Evolutionary conservation across 345 rosid genomes (phyloP).

Genomic region (Nasturtium officinale): DNA sequence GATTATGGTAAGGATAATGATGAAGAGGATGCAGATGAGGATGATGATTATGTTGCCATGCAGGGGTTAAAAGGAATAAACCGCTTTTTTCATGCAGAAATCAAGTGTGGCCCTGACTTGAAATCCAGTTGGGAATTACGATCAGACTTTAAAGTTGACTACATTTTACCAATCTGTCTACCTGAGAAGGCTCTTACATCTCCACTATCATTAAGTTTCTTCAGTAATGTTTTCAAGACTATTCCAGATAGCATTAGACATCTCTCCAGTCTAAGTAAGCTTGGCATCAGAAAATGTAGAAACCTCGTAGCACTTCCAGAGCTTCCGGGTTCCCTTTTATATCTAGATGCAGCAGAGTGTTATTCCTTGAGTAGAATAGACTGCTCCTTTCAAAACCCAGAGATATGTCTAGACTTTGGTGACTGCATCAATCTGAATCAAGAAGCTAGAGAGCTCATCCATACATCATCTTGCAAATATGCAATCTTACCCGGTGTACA

Average conservation of each 20-base stretch:
- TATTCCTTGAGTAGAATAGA: not conserved
- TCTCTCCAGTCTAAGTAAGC: not conserved
- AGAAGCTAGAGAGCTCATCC: conserved; percentile 19
- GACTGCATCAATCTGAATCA: conserved; percentile 4
- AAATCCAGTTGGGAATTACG: not conserved
- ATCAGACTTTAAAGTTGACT: not conserved
- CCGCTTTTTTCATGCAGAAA: no score
- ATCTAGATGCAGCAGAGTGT: not conserved
- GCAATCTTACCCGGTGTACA: conserved; percentile 19
- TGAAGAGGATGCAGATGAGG: not conserved
- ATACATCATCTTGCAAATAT: conserved; percentile 7
- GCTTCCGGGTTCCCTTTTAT: not conserved
- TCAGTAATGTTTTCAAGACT: not conserved
- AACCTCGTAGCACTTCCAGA: not conserved
- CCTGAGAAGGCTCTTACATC: not conserved
- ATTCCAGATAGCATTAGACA: conserved; percentile 14
- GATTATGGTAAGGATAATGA: not conserved
- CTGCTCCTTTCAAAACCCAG: not conserved
- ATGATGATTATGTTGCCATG: not conserved
- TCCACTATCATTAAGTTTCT: not conserved
- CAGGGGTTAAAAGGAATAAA: no score
- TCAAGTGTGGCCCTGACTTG: not conserved
- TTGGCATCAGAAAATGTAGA: conserved; percentile 4
- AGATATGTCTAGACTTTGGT: not conserved
- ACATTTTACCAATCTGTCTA: conserved; percentile 11